Conservation (phyloP, 352 stramenopile species). For the Phytopythium kandeliae region DNA sequence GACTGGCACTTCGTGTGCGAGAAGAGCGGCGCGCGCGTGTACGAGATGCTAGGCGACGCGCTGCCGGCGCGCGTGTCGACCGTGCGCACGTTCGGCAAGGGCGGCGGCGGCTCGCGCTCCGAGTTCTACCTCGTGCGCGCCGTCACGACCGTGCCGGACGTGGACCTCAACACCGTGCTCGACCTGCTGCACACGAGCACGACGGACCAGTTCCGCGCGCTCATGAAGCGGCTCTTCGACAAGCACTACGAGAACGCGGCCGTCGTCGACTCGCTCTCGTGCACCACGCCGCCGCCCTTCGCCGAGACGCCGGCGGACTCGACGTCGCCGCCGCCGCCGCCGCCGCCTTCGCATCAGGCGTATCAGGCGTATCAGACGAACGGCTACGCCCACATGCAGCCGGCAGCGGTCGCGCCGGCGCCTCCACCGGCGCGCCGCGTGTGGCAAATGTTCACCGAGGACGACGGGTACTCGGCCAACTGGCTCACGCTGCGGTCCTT, state of each 20-base stretch:
- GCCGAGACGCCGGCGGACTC: constrained; percentile 3
- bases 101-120: constrained; percentile 30
- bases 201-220: constrained; percentile 27
- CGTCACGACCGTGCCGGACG: constrained; percentile 30
- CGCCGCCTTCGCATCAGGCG: neutral
- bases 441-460: constrained; percentile 34
- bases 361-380: no score
- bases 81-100: constrained; percentile 26
- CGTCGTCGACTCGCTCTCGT: constrained; percentile 41
- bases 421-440: neutral
- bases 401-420: no score
- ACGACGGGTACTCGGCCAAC: constrained; percentile 53
- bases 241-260: constrained; percentile 40
- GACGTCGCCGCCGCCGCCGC: neutral
- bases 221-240: constrained; percentile 55
- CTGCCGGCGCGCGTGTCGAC: constrained; percentile 32
- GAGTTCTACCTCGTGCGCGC: constrained; percentile 58
- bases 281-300: constrained; percentile 31
- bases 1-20: constrained; percentile 53
- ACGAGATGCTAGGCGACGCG: constrained; percentile 47
- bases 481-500: constrained; percentile 42
- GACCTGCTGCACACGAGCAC: constrained; percentile 24
- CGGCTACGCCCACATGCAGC: no score
- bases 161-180: constrained; percentile 35
- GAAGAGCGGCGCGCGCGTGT: constrained; percentile 35